Conservation (phyloP, 75 land plant genomes). For the Isoetes taiwanensis region DNA sequence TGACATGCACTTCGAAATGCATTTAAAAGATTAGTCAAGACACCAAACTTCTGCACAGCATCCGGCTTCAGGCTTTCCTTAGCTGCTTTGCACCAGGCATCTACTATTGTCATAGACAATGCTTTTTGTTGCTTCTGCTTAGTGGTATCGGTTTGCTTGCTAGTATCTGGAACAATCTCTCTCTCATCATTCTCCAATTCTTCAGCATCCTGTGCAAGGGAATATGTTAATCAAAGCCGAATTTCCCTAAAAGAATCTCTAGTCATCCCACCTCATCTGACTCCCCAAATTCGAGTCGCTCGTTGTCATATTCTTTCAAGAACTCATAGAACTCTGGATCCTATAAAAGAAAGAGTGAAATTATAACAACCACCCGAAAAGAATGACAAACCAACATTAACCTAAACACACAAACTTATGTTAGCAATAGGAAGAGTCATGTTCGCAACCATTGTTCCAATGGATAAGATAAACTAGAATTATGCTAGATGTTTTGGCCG, state of each 20-base stretch:
- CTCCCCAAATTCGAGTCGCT: slow-evolving; percentile 73
- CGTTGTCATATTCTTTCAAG: slow-evolving; percentile 70
- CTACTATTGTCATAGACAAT: slow-evolving; percentile 31
- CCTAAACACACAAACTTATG: too few relatives aligned
- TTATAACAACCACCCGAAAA: too few relatives aligned
- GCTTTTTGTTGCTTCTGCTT: background rate
- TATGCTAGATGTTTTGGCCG: too few relatives aligned
- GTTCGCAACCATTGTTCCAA: too few relatives aligned
- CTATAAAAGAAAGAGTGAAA: slow-evolving; percentile 32
- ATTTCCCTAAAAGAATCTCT: background rate
- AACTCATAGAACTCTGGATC: slow-evolving; percentile 86
- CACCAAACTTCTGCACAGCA: slow-evolving; percentile 44
- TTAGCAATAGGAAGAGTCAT: too few relatives aligned
- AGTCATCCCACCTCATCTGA: slow-evolving; percentile 46
- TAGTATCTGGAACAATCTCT: slow-evolving; percentile 12
- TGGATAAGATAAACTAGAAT: too few relatives aligned
- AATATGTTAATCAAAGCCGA: background rate
- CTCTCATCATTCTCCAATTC: slow-evolving; percentile 37
- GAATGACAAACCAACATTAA: too few relatives aligned
- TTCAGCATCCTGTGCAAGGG: slow-evolving; percentile 14
- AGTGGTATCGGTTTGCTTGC: slow-evolving; percentile 9
- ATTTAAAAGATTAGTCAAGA: slow-evolving; percentile 45
- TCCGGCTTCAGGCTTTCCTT: slow-evolving; percentile 35
- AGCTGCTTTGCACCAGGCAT: slow-evolving; percentile 48
- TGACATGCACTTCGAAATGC: slow-evolving; percentile 83